phyloP scores from a whole-genome alignment of 306 rosid species.

The Vigna nakashimae region DNA sequence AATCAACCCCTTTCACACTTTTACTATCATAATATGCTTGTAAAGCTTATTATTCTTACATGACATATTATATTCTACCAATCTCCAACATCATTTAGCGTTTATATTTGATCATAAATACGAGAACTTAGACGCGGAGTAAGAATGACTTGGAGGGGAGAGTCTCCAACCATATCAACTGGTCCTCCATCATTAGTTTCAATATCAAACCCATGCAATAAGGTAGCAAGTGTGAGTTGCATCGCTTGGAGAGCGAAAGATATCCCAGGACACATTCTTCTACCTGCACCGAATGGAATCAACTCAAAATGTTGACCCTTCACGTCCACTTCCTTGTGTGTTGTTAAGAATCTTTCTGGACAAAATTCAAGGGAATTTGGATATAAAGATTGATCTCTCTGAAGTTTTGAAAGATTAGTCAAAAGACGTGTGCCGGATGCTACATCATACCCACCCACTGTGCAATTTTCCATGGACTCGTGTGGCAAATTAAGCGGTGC shows the following conservation, averaged over 20 bases:
- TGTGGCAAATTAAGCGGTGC: conserved; percentile 51
- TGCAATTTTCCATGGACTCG: conserved; percentile 52
- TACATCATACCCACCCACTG: conserved; percentile 52
- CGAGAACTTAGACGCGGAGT: not conserved
- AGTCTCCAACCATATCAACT: conserved; percentile 32
- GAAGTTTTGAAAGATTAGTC: conserved; percentile 56
- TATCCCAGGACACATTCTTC: conserved; percentile 44
- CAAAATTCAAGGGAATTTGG: conserved; percentile 6
- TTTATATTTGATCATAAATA: too few relatives aligned
- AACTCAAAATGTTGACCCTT: conserved; percentile 40
- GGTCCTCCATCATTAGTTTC: not conserved
- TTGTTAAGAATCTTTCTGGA: conserved; percentile 44
- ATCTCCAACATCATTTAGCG: too few relatives aligned
- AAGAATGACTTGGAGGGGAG: conserved; percentile 43
- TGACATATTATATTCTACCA: too few relatives aligned
- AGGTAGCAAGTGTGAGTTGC: conserved; percentile 35
- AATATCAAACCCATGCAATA: conserved; percentile 43
- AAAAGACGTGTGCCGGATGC: conserved; percentile 53
- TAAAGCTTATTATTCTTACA: too few relatives aligned
- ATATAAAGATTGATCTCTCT: conserved; percentile 22
- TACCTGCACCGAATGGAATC: conserved; percentile 40
- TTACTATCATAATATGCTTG: too few relatives aligned
- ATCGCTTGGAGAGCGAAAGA: conserved; percentile 35
- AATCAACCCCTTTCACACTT: too few relatives aligned
- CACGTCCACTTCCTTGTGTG: conserved; percentile 15